These are phyloP conservation scores for Trichophyton verrucosum DNA, from an alignment of 2,329 filamentous ascomycete species.

Conservation along the genomic window DNA sequence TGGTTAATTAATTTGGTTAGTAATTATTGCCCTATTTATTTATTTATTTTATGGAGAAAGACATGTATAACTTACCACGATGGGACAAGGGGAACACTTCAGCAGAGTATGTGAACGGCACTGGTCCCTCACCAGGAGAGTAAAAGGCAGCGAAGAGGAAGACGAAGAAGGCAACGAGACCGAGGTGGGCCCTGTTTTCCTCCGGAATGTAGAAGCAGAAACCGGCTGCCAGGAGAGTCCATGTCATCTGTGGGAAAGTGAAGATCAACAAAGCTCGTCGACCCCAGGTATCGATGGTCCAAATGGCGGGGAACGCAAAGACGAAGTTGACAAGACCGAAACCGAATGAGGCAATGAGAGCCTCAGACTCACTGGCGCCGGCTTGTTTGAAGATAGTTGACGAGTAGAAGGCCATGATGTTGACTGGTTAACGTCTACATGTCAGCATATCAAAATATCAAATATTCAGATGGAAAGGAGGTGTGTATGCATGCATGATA, in stretches of 20 bases:
- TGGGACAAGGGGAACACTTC: slow-evolving; percentile 46
- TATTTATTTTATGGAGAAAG: not conserved
- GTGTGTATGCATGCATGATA: not conserved
- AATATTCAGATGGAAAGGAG: slow-evolving; percentile 20
- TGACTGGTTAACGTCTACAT: slow-evolving; percentile 30
- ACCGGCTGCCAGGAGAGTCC: slow-evolving; percentile 53
- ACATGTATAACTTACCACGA: slow-evolving; percentile 26
- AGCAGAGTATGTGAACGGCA: slow-evolving; percentile 42
- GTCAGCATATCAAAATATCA: slow-evolving; percentile 15
- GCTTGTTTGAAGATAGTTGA: slow-evolving; percentile 46
- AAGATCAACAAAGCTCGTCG: slow-evolving; percentile 50
- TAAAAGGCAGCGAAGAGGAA: slow-evolving; percentile 55
- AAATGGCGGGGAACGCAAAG: slow-evolving; percentile 52
- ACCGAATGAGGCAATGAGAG: slow-evolving; percentile 51
- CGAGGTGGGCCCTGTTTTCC: slow-evolving; percentile 36
- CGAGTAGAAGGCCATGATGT: slow-evolving; percentile 66
- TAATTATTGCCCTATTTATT: not conserved
- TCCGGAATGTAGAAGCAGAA: slow-evolving; percentile 43
- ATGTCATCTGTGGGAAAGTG: slow-evolving; percentile 56
- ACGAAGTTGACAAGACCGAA: slow-evolving; percentile 55
- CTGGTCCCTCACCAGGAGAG: slow-evolving; percentile 50
- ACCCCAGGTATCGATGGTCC: slow-evolving; percentile 57
- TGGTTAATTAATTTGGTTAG: slow-evolving; percentile 17
- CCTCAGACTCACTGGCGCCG: slow-evolving; percentile 43
- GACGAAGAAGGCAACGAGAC: slow-evolving; percentile 47